These are phyloP conservation scores for Saccharomyces uvarum DNA, from an alignment of 1,139 yeast species.

Conservation along the genomic window DNA sequence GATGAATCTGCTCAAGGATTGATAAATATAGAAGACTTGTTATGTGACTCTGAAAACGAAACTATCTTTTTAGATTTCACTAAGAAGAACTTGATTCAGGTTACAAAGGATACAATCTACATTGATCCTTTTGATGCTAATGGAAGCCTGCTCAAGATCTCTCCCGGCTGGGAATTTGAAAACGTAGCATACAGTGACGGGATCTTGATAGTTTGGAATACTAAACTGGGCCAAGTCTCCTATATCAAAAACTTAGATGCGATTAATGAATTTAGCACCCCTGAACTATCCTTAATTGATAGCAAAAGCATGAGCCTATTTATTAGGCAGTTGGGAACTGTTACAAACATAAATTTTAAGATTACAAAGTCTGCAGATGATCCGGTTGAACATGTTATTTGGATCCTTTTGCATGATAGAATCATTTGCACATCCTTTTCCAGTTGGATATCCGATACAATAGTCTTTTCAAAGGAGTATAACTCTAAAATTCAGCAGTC, in stretches of 20 bases:
- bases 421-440: not conserved
- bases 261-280: not conserved
- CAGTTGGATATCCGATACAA: not conserved
- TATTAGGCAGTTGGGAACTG: not conserved
- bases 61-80: constrained; percentile 12
- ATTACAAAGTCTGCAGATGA: not conserved
- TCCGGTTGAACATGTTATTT: not conserved
- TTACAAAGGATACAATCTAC: constrained; percentile 9
- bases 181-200: constrained; percentile 9
- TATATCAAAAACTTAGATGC: not conserved
- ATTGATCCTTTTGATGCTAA: constrained; percentile 7
- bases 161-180: constrained; percentile 11
- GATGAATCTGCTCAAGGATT: constrained; percentile 5
- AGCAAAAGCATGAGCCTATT: not conserved
- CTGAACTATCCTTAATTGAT: not conserved
- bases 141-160: not conserved
- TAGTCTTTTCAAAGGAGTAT: not conserved
- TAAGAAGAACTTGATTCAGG: constrained; percentile 12
- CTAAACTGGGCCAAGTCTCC: not conserved
- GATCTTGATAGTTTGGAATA: constrained; percentile 18
- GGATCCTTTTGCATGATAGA: not conserved
- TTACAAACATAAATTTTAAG: not conserved
- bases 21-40: constrained; percentile 18
- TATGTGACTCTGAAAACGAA: constrained; percentile 8
- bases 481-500: not conserved